Percentiles rank a stretch among this genome's conserved stretches.
phyloP scores from a whole-genome alignment of 2,329 filamentous ascomycete species.

The Cytospora paraplurivora region DNA sequence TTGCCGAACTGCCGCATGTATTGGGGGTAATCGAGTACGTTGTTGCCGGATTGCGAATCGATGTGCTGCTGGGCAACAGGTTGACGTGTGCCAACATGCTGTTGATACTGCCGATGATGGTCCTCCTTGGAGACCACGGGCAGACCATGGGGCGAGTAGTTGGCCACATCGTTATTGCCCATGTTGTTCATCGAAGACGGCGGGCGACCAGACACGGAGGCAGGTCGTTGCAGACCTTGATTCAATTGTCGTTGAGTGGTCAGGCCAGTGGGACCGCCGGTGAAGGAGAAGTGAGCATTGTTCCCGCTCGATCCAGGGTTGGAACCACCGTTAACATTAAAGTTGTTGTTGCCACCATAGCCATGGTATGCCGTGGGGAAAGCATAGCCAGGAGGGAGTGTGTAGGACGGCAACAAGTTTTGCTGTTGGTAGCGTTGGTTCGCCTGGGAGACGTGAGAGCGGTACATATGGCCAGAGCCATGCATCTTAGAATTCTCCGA shows the following conservation, averaged over 20 bases:
- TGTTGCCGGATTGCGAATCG: too few relatives aligned
- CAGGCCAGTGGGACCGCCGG: conserved; percentile 20
- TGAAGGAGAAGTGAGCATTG: conserved; percentile 9
- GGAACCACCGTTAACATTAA: not conserved
- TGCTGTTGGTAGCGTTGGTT: conserved; percentile 22
- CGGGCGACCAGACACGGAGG: conserved; percentile 18
- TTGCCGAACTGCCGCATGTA: too few relatives aligned
- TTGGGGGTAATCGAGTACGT: too few relatives aligned
- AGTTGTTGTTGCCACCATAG: conserved; percentile 15
- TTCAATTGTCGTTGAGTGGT: not conserved
- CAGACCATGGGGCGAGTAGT: not conserved
- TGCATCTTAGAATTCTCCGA: conserved; percentile 26
- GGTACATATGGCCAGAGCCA: conserved; percentile 21
- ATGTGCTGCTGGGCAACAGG: too few relatives aligned
- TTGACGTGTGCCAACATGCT: too few relatives aligned
- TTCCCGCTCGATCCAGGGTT: not conserved
- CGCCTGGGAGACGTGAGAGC: conserved; percentile 14
- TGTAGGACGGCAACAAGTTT: conserved; percentile 21
- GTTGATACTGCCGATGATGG: too few relatives aligned
- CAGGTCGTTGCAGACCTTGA: conserved; percentile 4
- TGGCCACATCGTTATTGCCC: not conserved
- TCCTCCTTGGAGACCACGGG: too few relatives aligned
- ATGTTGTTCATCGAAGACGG: conserved; percentile 26
- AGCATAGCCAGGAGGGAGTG: conserved; percentile 19
- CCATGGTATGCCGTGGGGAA: conserved; percentile 19